Evolutionary conservation across 768 basidiomycete genomes (phyloP), one percentile per base, ranked within the genome.

Genomic region (Panellus pusillus): DNA sequence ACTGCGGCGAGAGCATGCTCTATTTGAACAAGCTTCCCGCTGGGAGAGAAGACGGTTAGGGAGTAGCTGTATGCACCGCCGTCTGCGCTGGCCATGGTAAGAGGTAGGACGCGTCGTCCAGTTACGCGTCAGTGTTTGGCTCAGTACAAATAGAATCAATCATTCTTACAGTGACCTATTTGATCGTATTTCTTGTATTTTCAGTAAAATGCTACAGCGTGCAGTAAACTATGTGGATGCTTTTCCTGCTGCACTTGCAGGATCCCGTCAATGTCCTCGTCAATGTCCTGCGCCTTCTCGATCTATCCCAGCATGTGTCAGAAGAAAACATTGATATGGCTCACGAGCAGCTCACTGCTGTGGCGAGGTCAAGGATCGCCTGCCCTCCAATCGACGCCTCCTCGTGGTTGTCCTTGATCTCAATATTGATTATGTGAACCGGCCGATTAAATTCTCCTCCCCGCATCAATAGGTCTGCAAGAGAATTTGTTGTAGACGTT

Each of bases 331-430:
- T 50, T 44, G 19, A 18, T 52, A 24, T 52, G 43, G 24, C 55
- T 31, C 24, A 44, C 24, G 24, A 38, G 50, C 41, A 15, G 78
- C 92, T 73, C 65, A 97, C 96, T 50, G 94, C 89, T 44, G 83
- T 77, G 8, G 93, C 93, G 18, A 99, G 75, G 64, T 96, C 95
- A 27, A 98, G 75, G 67, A 98, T 94, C 2, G 96, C 94, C 69
- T 87, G 91, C 15, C 97, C 96, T 20, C 97, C 97, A 60, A 98
- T 93, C 43, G 89, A 76, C 0, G 97, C 97, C 71, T 99, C 97
- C 77, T 98, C 97, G 63, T 98, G 95, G 66, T 97, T 98, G 72
- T 99, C 97, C 74, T 91, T 97, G 72, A 98, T 98, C 67, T 99
- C 97, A 56, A 98, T 83, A 70, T 99, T 99, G 65, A 99, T 91